Percentiles rank a stretch among this genome's conserved stretches.
Conservation (phyloP, 345 rosid species). For the Physaria fendleri region DNA sequence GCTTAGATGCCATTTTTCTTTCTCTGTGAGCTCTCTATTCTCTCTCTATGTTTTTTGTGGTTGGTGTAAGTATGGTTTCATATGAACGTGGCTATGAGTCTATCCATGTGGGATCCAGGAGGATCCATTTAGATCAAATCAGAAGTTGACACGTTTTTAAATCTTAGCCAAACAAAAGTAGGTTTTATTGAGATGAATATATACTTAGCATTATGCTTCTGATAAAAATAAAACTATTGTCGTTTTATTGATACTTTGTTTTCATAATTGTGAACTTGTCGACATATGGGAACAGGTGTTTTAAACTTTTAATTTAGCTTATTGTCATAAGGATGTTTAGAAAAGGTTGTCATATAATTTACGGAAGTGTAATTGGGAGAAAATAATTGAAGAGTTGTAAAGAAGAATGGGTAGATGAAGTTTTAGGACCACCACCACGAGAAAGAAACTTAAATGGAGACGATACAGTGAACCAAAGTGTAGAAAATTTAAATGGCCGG, state of each 20-base stretch:
- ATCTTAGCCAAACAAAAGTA: conserved; percentile 51
- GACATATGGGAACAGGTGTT: conserved; percentile 33
- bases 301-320: neutral
- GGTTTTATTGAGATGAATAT: neutral
- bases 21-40: neutral
- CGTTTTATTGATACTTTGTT: neutral
- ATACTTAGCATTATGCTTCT: conserved; percentile 8
- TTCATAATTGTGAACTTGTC: neutral
- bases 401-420: conserved; percentile 12
- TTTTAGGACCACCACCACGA: conserved; percentile 23
- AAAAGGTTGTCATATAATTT: neutral
- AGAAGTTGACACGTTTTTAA: conserved; percentile 27
- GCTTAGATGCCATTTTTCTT: conserved; percentile 58
- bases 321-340: neutral
- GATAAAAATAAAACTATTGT: too few relatives aligned
- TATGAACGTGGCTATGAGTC: conserved; percentile 28
- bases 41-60: conserved; percentile 23
- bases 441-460: conserved; percentile 3
- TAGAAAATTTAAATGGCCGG: conserved; percentile 4
- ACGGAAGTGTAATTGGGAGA: neutral
- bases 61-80: conserved; percentile 24
- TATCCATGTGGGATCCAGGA: conserved; percentile 54
- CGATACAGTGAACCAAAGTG: neutral
- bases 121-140: conserved; percentile 43
- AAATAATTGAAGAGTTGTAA: neutral